Evolutionary conservation across 208 protist species (phyloP).

Genomic region (Acanthamoeba triangularis): DNA sequence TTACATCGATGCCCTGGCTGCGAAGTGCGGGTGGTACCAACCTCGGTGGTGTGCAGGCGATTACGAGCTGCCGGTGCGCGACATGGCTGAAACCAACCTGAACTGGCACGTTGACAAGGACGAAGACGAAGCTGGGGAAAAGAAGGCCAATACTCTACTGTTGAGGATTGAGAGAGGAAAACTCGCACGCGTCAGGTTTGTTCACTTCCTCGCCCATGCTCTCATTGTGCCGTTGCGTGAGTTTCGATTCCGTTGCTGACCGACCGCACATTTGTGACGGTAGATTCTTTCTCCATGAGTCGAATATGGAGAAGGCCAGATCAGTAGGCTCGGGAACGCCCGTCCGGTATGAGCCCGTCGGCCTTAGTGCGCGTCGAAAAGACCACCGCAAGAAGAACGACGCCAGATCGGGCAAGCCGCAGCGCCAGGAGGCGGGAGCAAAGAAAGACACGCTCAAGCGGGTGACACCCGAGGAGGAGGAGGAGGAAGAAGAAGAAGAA

Average conservation of each 20-base stretch:
- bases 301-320: background rate
- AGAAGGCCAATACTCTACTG: background rate
- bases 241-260: background rate
- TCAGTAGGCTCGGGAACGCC: background rate
- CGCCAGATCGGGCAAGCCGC: background rate
- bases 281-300: background rate
- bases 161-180: background rate
- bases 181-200: conserved; percentile 6
- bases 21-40: background rate
- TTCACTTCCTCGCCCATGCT: background rate
- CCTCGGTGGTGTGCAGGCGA: background rate
- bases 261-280: background rate
- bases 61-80: background rate
- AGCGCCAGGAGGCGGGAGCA: background rate
- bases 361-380: background rate
- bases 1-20: background rate
- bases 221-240: background rate
- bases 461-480: no score
- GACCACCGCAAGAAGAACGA: background rate
- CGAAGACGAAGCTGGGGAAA: background rate
- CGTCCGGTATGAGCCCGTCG: background rate
- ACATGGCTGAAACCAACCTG: background rate
- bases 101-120: conserved; percentile 67
- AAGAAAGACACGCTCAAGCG: background rate
- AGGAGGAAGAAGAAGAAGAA: background rate